Evolutionary conservation across 2,329 filamentous ascomycete species (phyloP).

Genomic region (Cercospora sp.): DNA sequence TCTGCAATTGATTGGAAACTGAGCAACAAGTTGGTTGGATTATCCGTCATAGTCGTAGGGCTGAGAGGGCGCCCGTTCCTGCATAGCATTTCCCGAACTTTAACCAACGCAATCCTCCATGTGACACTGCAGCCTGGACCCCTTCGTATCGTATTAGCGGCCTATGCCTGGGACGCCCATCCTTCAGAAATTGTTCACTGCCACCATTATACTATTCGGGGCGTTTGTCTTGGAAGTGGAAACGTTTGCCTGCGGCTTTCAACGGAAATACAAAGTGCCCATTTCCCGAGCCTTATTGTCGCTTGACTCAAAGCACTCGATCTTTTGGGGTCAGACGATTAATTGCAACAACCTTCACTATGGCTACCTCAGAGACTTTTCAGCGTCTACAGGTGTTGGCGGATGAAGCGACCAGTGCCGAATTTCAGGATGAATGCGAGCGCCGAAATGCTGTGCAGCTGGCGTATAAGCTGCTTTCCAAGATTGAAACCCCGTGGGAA

Average conservation of each 20-base stretch:
- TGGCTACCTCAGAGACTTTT: neutral
- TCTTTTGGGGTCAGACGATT: neutral
- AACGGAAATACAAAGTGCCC: neutral
- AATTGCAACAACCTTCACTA: neutral
- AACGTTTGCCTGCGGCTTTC: neutral
- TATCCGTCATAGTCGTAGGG: neutral
- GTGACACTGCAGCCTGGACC: slow-evolving; percentile 1
- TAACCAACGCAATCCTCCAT: neutral
- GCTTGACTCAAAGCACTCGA: neutral
- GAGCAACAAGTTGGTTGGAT: neutral
- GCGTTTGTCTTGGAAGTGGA: neutral
- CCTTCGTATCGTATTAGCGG: neutral
- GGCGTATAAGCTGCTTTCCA: slow-evolving; percentile 1
- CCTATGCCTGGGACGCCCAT: neutral
- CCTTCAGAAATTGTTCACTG: neutral
- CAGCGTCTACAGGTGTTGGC: neutral
- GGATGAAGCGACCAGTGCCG: neutral
- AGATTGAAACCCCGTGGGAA: slow-evolving; percentile 14
- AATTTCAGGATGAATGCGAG: slow-evolving; percentile 7
- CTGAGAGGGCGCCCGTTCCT: neutral
- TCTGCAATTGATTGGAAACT: neutral
- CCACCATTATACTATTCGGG: slow-evolving; percentile 1
- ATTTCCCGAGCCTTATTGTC: neutral
- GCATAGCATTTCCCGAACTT: neutral
- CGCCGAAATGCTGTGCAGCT: slow-evolving; percentile 10